phyloP scores from a whole-genome alignment of 768 basidiomycete species.

The Coprinopsis sp. region DNA sequence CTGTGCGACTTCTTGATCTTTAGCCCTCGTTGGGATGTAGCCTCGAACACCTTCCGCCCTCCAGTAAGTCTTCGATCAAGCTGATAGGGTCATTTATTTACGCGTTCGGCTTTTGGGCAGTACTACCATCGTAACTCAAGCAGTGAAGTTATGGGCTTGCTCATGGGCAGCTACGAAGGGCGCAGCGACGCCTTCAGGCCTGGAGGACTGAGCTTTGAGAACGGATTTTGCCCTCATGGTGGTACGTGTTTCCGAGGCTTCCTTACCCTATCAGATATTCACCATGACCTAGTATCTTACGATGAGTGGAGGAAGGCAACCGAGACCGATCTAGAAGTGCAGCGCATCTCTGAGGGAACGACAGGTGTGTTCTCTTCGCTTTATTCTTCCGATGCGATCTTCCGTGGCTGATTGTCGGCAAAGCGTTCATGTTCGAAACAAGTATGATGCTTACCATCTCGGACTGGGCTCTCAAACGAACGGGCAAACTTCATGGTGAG shows the following conservation, averaged over 20 bases:
- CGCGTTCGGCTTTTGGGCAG: constrained; percentile 20
- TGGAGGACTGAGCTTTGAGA: constrained; percentile 59
- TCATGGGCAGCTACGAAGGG: constrained; percentile 62
- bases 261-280: background rate
- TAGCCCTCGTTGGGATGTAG: constrained; percentile 61
- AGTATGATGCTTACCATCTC: constrained; percentile 60
- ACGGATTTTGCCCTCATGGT: constrained; percentile 62
- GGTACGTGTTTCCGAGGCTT: constrained; percentile 29
- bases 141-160: constrained; percentile 60
- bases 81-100: background rate
- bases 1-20: constrained; percentile 65
- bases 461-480: constrained; percentile 57
- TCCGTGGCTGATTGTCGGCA: background rate
- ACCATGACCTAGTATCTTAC: constrained; percentile 42
- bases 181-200: constrained; percentile 59
- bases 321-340: constrained; percentile 46
- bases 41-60: constrained; percentile 53
- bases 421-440: constrained; percentile 63
- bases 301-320: constrained; percentile 57
- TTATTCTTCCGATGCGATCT: background rate
- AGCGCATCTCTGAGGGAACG: constrained; percentile 47
- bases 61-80: constrained; percentile 34
- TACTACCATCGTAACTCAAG: constrained; percentile 64
- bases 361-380: constrained; percentile 41
- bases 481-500: constrained; percentile 55